Conservation (phyloP, 1,284 basidiomycete species). For the Cystobasidium pallidum region DNA sequence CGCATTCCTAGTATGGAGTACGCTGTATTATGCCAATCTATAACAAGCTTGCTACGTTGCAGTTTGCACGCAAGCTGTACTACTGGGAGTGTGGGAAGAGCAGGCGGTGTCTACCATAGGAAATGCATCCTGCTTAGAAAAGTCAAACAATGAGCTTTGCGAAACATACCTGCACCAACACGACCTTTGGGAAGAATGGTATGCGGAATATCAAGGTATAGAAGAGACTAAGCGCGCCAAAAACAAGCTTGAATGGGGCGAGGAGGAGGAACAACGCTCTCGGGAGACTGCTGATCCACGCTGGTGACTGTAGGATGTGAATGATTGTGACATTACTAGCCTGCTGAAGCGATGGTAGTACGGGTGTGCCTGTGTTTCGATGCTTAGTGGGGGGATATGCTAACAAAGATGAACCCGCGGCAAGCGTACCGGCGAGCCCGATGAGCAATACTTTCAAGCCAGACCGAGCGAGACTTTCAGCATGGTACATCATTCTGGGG, state of each 20-base stretch:
- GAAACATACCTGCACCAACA: constrained; percentile 79
- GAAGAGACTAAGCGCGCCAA: constrained; percentile 70
- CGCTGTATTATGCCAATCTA: constrained; percentile 99
- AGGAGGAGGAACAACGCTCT: constrained; percentile 67
- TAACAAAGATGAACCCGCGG: neutral
- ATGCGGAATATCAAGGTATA: constrained; percentile 67
- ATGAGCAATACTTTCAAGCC: constrained; percentile 80
- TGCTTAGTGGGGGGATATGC: neutral
- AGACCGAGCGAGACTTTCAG: constrained; percentile 81
- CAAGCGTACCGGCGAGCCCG: constrained; percentile 75
- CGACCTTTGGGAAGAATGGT: constrained; percentile 73
- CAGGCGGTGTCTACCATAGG: constrained; percentile 87
- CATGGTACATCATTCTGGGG: constrained; percentile 98
- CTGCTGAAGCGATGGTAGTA: constrained; percentile 69
- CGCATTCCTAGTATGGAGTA: constrained; percentile 88
- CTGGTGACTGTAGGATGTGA: constrained; percentile 70
- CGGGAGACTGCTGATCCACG: constrained; percentile 63
- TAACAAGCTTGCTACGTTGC: constrained; percentile 79
- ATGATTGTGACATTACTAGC: constrained; percentile 68
- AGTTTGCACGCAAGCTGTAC: constrained; percentile 70
- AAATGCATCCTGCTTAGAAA: neutral
- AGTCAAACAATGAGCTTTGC: neutral
- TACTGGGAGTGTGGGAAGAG: constrained; percentile 87
- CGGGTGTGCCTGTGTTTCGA: constrained; percentile 67
- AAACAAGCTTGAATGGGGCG: constrained; percentile 78